phyloP scores from a whole-genome alignment of 2,329 filamentous ascomycete genomes.

The Neopestalotiopsis clavispora region DNA sequence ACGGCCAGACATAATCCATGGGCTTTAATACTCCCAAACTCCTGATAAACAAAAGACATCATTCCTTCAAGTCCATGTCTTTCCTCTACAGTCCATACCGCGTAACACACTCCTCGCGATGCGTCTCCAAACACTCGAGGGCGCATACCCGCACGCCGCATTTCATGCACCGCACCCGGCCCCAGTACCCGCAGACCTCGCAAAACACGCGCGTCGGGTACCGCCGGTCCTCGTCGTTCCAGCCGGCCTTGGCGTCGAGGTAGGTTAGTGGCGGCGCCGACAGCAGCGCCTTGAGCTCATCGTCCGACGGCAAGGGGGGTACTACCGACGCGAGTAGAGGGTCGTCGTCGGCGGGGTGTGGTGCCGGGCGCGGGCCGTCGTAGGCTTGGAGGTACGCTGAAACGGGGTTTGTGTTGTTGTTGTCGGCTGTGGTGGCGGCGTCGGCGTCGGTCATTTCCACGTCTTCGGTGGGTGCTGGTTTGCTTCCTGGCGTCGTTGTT shows the following conservation, averaged over 20 bases:
- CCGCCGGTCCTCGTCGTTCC: constrained; percentile 41
- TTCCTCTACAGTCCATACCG: constrained; percentile 56
- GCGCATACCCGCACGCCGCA: constrained; percentile 82
- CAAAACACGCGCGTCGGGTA: constrained; percentile 73
- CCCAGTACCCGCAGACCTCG: constrained; percentile 84
- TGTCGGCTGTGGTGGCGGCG: constrained; percentile 21
- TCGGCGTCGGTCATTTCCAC: constrained; percentile 49
- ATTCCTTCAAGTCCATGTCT: background rate
- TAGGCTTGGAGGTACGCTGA: constrained; percentile 12
- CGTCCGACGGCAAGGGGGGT: constrained; percentile 61
- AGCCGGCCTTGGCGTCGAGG: constrained; percentile 61
- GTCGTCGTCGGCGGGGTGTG: constrained; percentile 58
- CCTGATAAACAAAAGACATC: background rate
- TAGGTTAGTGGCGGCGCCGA: constrained; percentile 70
- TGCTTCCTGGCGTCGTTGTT: constrained; percentile 1
- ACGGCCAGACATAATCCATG: background rate
- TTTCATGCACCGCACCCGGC: constrained; percentile 74
- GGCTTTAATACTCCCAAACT: background rate
- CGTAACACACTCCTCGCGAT: constrained; percentile 74
- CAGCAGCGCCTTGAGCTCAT: constrained; percentile 68
- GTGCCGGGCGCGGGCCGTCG: constrained; percentile 33
- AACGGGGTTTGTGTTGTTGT: constrained; percentile 17
- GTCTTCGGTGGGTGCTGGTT: constrained; percentile 30
- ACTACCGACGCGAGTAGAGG: constrained; percentile 63
- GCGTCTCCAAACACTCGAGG: constrained; percentile 73